Evolutionary conservation across 148 eudicot genomes (phyloP), one percentile per base, ranked within the genome.

Genomic region (Nyssa sinensis): DNA sequence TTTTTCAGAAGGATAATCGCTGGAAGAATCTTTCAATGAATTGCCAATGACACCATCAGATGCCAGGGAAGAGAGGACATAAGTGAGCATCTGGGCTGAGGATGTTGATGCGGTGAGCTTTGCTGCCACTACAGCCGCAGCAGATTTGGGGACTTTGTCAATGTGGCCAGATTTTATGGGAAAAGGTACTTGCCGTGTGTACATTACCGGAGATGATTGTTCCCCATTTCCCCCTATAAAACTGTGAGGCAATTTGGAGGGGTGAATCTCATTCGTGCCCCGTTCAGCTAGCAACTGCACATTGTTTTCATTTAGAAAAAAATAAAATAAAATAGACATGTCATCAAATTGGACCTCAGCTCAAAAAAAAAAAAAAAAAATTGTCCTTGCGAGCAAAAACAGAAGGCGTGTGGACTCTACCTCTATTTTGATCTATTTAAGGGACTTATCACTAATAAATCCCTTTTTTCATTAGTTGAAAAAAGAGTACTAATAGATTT

Each of bases 91-190:
- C 83, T 95, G 86, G 19, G 97, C 93, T 9, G 98, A 90, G 67
- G 97, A 88, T 73, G 93, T 81, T 17, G 97, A 87, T 24, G 94
- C 96, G 13, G 97, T 84, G 59, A 90, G 97, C 84, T 90, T 86
- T 35, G 97, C 98, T 5, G 97, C 97, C 66, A 92, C 85, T 13
- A 91, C 98, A 47, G 97, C 97, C 29, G 94, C 97, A 6, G 90
- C 84, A 12, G 96, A 85, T 80, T 89, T 90, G 21, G 87, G 72
- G 61, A 86, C 92, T 12, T 86, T 91, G 31, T 53, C 69, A 19
- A 89, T 44, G 51, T 44, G 51, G 51, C 51, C 69, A 23, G 91
- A 74, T 64, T 86, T 85, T 29, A 85, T 89, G 12, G 86, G 47
- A 58, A 66, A 53, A 67, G 93, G 66, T 11, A 67, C 75, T 62